phyloP scores from a whole-genome alignment of 2,329 filamentous ascomycete species.

The Clonostachys sp. region DNA sequence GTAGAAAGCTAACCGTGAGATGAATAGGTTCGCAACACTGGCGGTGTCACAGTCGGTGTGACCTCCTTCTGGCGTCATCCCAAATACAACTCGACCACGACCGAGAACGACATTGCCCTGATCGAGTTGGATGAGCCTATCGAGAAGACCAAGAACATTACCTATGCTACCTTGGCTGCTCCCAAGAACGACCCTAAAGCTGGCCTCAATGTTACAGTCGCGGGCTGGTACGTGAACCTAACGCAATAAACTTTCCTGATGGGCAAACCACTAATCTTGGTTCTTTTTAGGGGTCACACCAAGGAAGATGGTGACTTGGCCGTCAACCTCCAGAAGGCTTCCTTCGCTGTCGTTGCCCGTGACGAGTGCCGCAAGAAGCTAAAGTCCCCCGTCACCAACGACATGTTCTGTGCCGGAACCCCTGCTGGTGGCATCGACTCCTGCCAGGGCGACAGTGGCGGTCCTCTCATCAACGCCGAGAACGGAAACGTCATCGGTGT shows the following conservation, averaged over 20 bases:
- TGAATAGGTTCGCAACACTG: slow-evolving; percentile 6
- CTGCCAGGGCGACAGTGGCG: slow-evolving; percentile 23
- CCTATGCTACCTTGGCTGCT: slow-evolving; percentile 1
- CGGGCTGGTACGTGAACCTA: slow-evolving; percentile 1
- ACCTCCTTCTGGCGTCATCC: slow-evolving; percentile 14
- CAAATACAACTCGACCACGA: slow-evolving; percentile 7
- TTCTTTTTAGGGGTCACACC: neutral
- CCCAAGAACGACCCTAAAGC: slow-evolving; percentile 1
- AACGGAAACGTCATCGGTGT: slow-evolving; percentile 13
- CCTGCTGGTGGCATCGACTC: slow-evolving; percentile 18
- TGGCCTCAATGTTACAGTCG: neutral
- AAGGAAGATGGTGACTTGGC: slow-evolving; percentile 8
- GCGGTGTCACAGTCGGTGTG: slow-evolving; percentile 15
- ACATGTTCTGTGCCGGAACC: slow-evolving; percentile 24
- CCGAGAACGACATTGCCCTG: slow-evolving; percentile 19
- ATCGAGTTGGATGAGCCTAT: slow-evolving; percentile 16
- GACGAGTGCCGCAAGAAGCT: slow-evolving; percentile 15
- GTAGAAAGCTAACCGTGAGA: neutral
- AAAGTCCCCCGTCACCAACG: slow-evolving; percentile 13
- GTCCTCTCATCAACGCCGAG: slow-evolving; percentile 16
- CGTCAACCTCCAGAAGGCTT: slow-evolving; percentile 17
- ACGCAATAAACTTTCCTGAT: too few relatives aligned
- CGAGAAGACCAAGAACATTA: slow-evolving; percentile 1
- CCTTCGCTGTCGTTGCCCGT: slow-evolving; percentile 18
- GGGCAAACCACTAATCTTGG: neutral